A percentile compares a stretch with the other conserved stretches of the same genome.
Conservation (phyloP, 306 rosid genomes). For the Cucumis cinereus region DNA sequence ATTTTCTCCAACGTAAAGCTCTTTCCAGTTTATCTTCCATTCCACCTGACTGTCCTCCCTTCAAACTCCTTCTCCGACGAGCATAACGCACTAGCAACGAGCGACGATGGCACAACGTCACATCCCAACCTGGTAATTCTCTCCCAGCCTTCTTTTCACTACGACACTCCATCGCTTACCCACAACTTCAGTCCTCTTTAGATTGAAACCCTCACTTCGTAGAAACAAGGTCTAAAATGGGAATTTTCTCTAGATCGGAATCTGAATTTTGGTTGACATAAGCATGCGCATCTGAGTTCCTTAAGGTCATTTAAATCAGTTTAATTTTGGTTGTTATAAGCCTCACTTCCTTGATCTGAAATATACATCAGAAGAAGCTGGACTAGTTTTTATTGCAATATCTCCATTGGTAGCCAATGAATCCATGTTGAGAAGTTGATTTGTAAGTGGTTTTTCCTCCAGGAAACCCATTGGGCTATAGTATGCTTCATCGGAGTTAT, state of each 20-base stretch:
- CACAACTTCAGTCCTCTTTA: not conserved
- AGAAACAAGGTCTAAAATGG: not conserved
- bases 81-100: not conserved
- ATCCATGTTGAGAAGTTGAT: conserved; percentile 30
- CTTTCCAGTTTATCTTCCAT: not conserved
- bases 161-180: not conserved
- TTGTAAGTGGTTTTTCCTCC: conserved; percentile 60
- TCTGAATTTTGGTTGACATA: not conserved
- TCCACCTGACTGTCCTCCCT: not conserved
- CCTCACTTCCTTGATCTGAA: conserved; percentile 87
- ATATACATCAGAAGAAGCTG: conserved; percentile 32
- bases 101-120: not conserved
- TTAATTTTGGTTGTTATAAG: too few species aligned
- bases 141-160: not conserved
- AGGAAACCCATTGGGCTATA: conserved; percentile 33
- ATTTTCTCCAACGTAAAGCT: not conserved
- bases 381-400: conserved; percentile 18
- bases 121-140: not conserved
- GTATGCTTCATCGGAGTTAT: conserved; percentile 27
- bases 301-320: not conserved
- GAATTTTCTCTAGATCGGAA: not conserved
- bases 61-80: not conserved
- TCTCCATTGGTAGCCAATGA: conserved; percentile 24
- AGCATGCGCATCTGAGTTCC: not conserved
- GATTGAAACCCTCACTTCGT: not conserved